A percentile compares a stretch with the other conserved stretches of the same genome.
Evolutionary conservation across 1,284 basidiomycete genomes (phyloP).

Genomic region (Tilletia walkeri): DNA sequence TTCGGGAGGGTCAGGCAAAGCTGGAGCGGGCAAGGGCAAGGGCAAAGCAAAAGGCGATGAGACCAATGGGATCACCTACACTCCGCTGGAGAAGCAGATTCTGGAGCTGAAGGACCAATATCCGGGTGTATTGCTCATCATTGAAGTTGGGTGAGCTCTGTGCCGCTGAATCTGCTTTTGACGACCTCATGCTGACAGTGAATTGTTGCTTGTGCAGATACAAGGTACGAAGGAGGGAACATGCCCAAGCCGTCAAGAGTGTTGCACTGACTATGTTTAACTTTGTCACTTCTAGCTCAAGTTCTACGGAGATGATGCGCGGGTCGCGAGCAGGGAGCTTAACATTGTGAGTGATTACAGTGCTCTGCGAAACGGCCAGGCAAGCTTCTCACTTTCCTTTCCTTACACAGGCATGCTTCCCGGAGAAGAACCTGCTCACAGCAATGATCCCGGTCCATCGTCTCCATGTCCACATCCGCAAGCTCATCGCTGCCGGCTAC

Average conservation of each 20-base stretch:
- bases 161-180: not conserved
- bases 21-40: not conserved
- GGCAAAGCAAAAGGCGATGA: not conserved
- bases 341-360: slow-evolving; percentile 62
- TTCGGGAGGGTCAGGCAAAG: not conserved
- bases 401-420: slow-evolving; percentile 63
- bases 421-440: slow-evolving; percentile 73
- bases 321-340: slow-evolving; percentile 76
- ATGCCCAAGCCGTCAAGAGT: not conserved
- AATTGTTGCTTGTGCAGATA: slow-evolving; percentile 15
- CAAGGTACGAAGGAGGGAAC: slow-evolving; percentile 25
- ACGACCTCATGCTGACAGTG: not conserved
- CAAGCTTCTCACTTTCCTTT: not conserved
- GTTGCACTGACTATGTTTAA: not conserved
- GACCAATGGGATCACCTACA: slow-evolving; percentile 19
- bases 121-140: slow-evolving; percentile 74
- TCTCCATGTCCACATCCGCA: slow-evolving; percentile 74
- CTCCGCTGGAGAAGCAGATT: slow-evolving; percentile 51
- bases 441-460: slow-evolving; percentile 81
- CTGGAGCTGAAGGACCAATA: slow-evolving; percentile 56
- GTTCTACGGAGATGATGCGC: slow-evolving; percentile 83
- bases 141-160: slow-evolving; percentile 62
- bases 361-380: not conserved
- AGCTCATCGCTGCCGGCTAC: slow-evolving; percentile 74
- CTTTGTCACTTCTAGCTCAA: slow-evolving; percentile 62